Evolutionary conservation across 441 rosid genomes (phyloP), one percentile per base, ranked within the genome.

Genomic region (Euphorbia schlechtendalii): DNA sequence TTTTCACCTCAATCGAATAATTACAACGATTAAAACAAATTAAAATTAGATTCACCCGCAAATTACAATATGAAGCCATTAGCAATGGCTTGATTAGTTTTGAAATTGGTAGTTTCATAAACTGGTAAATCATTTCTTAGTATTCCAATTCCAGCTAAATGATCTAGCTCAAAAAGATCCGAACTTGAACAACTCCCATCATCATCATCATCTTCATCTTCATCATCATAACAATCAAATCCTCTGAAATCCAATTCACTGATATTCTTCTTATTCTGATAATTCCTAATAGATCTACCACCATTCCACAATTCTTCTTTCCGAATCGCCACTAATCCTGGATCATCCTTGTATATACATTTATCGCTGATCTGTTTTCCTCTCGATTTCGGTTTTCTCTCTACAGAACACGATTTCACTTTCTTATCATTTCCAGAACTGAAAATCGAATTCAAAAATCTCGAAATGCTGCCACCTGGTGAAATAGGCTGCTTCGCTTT

Each of bases 141-240:
- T 72, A 87, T 78, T 32, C 84, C 89, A 63, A 77, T 77, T 3
- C 84, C 86, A n/a, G 72, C 77, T 17, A 74, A 74, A 71, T 84
- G 84, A 77, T 90, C 92, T 17, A 90, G 78, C 80, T 90, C 97
- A 40, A 90, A 90, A 30, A 90, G 85, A 85, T 92, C 96, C 2
- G 96, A 92, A 58, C 98, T 92, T 36, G 90, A 80, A 69, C 80
- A 88, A 67, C 98, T 92, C 71, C 67, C 72, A 30, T 71, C 85
- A 64, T 86, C 92, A 0, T 86, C 92, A 0, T 80, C 83, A 64
- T 86, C 92, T 0, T 80, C 83, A 0, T 61, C 75, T 12, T 64
- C 30, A 27, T 27, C 30, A 27, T 1, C 15, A 27, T 61, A 69
- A 41, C 57, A 45, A 21, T 59, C 66, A 54, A 49, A 76, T 1